Conservation (phyloP, 2,329 filamentous ascomycete genomes). For the Colletotrichum magnum region DNA sequence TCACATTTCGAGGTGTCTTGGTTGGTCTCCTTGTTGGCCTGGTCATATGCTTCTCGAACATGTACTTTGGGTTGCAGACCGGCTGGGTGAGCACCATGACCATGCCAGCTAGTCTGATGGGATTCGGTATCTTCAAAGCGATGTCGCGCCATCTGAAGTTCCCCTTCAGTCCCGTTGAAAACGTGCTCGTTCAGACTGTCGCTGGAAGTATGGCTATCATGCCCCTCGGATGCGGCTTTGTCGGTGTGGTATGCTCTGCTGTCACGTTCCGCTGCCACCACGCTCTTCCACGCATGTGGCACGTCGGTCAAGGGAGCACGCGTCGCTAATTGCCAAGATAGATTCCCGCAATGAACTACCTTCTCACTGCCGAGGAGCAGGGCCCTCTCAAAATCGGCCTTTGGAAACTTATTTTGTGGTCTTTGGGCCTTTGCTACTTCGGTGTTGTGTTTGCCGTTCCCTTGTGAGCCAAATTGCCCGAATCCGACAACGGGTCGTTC, state of each 20-base stretch:
- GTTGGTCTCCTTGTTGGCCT: constrained; percentile 89
- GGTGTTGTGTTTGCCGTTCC: constrained; percentile 97
- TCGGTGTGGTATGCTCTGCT: constrained; percentile 75
- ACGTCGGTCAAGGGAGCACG: background rate
- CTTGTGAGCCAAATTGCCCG: constrained; percentile 60
- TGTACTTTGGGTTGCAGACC: constrained; percentile 98
- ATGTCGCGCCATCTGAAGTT: constrained; percentile 79
- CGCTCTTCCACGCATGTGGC: background rate
- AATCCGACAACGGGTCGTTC: no score
- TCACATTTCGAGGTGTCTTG: constrained; percentile 84
- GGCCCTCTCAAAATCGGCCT: constrained; percentile 81
- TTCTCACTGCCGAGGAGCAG: constrained; percentile 83
- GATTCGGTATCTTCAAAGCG: constrained; percentile 92
- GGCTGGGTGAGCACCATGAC: constrained; percentile 83
- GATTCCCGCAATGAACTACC: constrained; percentile 91
- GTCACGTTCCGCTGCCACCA: constrained; percentile 44
- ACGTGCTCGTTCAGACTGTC: constrained; percentile 96
- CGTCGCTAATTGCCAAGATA: constrained; percentile 43
- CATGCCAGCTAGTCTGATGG: constrained; percentile 95
- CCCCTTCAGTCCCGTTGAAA: constrained; percentile 95
- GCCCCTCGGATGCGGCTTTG: constrained; percentile 95
- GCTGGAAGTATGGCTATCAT: constrained; percentile 96
- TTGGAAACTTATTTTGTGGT: constrained; percentile 89
- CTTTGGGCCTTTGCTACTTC: constrained; percentile 93
- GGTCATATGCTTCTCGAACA: constrained; percentile 96